Evolutionary conservation across 2,329 filamentous ascomycete genomes (phyloP).

Genomic region (Emmonsiellopsis sp.): DNA sequence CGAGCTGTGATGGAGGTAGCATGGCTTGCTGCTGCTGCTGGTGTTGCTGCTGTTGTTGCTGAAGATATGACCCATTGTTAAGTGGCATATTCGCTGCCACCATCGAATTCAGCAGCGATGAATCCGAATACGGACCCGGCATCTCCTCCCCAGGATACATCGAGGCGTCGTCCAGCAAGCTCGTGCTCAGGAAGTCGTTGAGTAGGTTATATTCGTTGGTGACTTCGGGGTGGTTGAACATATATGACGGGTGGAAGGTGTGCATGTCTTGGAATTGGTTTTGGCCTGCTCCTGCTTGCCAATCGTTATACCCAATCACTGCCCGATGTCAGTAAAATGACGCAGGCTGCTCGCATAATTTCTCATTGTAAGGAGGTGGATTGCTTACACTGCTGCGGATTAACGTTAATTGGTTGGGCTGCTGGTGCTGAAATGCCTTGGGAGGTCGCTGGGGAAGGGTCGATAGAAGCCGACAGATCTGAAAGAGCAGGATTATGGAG

Average conservation of each 20-base stretch:
- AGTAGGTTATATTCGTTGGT: slow-evolving; percentile 94
- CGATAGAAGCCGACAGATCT: slow-evolving; percentile 41
- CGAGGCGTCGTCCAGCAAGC: slow-evolving; percentile 74
- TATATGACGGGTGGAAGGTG: slow-evolving; percentile 85
- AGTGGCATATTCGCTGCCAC: slow-evolving; percentile 13
- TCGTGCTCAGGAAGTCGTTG: slow-evolving; percentile 92
- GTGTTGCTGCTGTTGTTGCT: slow-evolving; percentile 27
- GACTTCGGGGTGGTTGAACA: slow-evolving; percentile 90
- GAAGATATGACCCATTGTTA: slow-evolving; percentile 19
- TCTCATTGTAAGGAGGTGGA: slow-evolving; percentile 6
- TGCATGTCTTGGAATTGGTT: slow-evolving; percentile 92
- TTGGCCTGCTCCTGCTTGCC: slow-evolving; percentile 60
- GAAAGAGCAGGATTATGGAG: slow-evolving; percentile 32
- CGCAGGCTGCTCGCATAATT: slow-evolving; percentile 9
- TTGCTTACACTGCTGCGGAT: slow-evolving; percentile 65
- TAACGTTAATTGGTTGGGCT: slow-evolving; percentile 55
- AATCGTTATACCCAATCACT: slow-evolving; percentile 80
- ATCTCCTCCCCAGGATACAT: slow-evolving; percentile 59
- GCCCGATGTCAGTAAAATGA: slow-evolving; percentile 21
- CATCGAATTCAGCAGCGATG: slow-evolving; percentile 42
- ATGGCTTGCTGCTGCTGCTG: slow-evolving; percentile 24
- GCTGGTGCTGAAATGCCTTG: slow-evolving; percentile 58
- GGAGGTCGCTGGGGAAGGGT: slow-evolving; percentile 52
- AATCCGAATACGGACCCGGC: slow-evolving; percentile 53
- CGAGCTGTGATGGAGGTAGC: slow-evolving; percentile 11